A percentile compares a stretch with the other conserved stretches of the same genome.
Conservation (phyloP, 192 early-diverging fungal species). For the Phycomyces blakesleeanus region DNA sequence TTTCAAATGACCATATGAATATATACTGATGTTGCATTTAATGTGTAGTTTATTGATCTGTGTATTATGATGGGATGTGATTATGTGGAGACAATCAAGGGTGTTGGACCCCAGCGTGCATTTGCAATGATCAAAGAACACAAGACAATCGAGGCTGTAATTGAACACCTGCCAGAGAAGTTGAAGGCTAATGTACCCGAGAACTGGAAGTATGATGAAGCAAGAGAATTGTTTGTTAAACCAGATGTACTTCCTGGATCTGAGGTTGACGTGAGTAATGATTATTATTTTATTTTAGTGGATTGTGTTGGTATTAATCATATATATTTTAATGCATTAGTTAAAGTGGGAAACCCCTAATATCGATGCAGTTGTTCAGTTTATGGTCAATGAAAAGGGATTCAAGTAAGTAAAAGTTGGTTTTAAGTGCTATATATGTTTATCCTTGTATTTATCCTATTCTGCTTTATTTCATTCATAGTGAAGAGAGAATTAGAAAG, state of each 20-base stretch:
- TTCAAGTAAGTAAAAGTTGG: slow-evolving; percentile 62
- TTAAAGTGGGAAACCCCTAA: slow-evolving; percentile 74
- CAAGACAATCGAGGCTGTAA: slow-evolving; percentile 72
- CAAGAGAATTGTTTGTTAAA: slow-evolving; percentile 79
- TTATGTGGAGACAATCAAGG: slow-evolving; percentile 92
- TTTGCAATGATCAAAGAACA: slow-evolving; percentile 83
- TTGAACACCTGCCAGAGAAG: slow-evolving; percentile 71
- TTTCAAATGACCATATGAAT: background rate
- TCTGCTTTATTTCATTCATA: slow-evolving; percentile 9
- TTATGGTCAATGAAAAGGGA: slow-evolving; percentile 91
- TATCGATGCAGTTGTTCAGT: slow-evolving; percentile 80
- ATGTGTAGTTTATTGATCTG: slow-evolving; percentile 87
- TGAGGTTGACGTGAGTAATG: slow-evolving; percentile 58
- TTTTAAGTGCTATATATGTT: background rate
- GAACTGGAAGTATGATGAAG: slow-evolving; percentile 86
- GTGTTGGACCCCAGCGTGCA: slow-evolving; percentile 86
- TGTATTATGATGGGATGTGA: slow-evolving; percentile 98
- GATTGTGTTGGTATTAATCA: too few species aligned
- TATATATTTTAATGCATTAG: slow-evolving; percentile 32
- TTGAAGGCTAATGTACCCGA: slow-evolving; percentile 76
- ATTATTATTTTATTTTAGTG: too few species aligned
- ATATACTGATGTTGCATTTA: background rate
- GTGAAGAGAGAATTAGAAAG: slow-evolving; percentile 85
- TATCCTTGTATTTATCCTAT: background rate
- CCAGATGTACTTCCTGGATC: slow-evolving; percentile 76